Conservation (phyloP, 1,284 basidiomycete species). For the Ceratobasidium sp. region DNA sequence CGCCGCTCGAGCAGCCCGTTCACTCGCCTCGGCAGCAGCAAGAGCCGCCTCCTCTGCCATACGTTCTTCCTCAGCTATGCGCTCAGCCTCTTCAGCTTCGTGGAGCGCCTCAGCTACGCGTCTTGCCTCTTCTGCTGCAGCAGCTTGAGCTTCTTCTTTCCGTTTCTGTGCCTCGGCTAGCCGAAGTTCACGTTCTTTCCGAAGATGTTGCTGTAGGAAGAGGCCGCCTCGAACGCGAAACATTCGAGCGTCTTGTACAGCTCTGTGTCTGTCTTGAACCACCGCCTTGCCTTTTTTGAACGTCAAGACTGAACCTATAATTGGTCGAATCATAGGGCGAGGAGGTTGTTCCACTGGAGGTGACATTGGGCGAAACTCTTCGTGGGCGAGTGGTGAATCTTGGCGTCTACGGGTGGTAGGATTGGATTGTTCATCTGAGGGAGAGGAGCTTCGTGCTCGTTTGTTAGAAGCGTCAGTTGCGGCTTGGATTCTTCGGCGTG, state of each 20-base stretch:
- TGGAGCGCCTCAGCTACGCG: slow-evolving; percentile 8
- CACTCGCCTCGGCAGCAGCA: slow-evolving; percentile 17
- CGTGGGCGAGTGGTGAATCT: not conserved
- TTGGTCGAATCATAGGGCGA: slow-evolving; percentile 25
- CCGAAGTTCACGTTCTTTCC: slow-evolving; percentile 33
- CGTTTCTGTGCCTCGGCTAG: slow-evolving; percentile 26
- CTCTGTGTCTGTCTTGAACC: slow-evolving; percentile 18
- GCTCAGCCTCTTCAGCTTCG: slow-evolving; percentile 21
- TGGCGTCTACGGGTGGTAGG: slow-evolving; percentile 20
- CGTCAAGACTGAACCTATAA: slow-evolving; percentile 29
- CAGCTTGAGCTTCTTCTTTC: slow-evolving; percentile 10
- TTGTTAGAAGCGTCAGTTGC: not conserved
- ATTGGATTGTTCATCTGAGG: not conserved
- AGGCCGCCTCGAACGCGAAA: slow-evolving; percentile 25
- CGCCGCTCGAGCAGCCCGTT: slow-evolving; percentile 28
- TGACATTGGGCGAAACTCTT: not conserved
- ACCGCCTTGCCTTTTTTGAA: slow-evolving; percentile 38
- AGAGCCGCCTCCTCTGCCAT: not conserved
- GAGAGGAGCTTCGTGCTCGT: slow-evolving; percentile 10
- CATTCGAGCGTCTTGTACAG: slow-evolving; percentile 17
- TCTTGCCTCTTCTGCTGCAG: slow-evolving; percentile 32
- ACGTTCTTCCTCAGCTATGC: not conserved
- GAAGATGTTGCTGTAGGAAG: slow-evolving; percentile 23
- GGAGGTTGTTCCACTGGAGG: not conserved
- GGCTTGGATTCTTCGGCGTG: not conserved